Conservation (phyloP, 768 basidiomycete genomes). For the Amanita phalloides region DNA sequence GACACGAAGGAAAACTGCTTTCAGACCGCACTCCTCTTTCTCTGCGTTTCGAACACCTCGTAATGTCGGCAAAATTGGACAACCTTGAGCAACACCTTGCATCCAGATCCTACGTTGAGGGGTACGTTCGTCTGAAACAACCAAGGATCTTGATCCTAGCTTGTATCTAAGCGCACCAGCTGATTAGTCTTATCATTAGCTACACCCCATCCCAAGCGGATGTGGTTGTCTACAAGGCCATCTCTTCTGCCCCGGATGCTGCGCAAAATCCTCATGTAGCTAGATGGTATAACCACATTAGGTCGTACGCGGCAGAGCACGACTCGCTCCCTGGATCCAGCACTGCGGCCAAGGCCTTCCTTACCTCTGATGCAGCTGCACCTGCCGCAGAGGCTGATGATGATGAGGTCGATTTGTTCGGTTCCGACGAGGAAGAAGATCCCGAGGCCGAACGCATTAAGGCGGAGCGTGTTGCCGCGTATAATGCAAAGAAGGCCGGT, state of each 20-base stretch:
- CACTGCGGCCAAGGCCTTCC: constrained; percentile 65
- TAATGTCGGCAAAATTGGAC: constrained; percentile 57
- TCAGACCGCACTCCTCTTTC: neutral
- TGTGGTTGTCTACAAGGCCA: constrained; percentile 80
- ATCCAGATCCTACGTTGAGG: constrained; percentile 82
- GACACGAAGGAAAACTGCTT: constrained; percentile 7
- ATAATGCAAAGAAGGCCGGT: constrained; percentile 86
- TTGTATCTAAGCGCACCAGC: constrained; percentile 5
- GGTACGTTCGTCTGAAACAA: constrained; percentile 42
- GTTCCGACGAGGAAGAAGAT: constrained; percentile 74
- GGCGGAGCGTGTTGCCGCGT: constrained; percentile 87
- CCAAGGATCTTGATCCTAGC: neutral
- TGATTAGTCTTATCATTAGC: constrained; percentile 28
- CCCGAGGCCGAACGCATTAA: constrained; percentile 82
- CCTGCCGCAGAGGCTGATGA: constrained; percentile 31
- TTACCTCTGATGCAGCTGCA: constrained; percentile 37
- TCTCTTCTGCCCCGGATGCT: constrained; percentile 57
- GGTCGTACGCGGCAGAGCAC: constrained; percentile 76
- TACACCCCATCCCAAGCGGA: constrained; percentile 92
- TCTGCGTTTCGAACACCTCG: constrained; percentile 8
- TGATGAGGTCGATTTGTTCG: constrained; percentile 80
- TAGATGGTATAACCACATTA: constrained; percentile 93
- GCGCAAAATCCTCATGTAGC: constrained; percentile 60
- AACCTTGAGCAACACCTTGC: constrained; percentile 84
- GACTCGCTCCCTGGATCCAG: constrained; percentile 76